Evolutionary conservation across 345 rosid species (phyloP).

Genomic region (Rubroshorea leprosula): DNA sequence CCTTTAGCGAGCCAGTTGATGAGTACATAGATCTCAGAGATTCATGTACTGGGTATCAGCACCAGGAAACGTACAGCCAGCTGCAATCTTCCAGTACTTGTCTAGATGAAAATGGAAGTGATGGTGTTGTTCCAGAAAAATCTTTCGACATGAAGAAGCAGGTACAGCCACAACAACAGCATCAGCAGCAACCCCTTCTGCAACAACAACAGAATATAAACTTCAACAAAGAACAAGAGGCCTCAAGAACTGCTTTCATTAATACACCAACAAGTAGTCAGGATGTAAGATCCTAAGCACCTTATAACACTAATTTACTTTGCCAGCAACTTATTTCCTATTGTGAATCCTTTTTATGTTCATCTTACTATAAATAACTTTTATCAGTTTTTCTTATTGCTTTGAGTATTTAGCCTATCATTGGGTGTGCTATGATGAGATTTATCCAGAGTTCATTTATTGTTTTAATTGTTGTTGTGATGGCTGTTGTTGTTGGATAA

Average conservation of each 20-base stretch:
- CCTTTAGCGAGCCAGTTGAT: constrained; percentile 13
- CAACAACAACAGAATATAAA: constrained; percentile 13
- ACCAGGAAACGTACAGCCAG: constrained; percentile 17
- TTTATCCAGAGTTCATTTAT: not conserved
- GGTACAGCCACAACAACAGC: not conserved
- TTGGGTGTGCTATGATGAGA: not conserved
- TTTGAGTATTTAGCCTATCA: not conserved
- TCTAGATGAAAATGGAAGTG: constrained; percentile 14
- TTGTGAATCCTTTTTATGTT: not conserved
- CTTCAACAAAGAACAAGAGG: constrained; percentile 9
- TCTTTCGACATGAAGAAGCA: constrained; percentile 7
- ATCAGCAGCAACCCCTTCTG: constrained; percentile 1
- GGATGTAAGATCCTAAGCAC: constrained; percentile 20
- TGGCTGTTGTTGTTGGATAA: constrained; percentile 7
- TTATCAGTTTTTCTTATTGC: not conserved
- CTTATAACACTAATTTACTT: not conserved
- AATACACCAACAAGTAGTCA: constrained; percentile 14
- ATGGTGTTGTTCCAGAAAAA: constrained; percentile 19
- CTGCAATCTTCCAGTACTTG: constrained; percentile 2
- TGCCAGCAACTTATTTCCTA: not conserved
- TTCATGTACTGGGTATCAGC: constrained; percentile 13
- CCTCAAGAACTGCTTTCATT: constrained; percentile 14
- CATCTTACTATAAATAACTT: no score
- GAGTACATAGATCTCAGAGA: constrained; percentile 20
- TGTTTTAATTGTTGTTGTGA: constrained; percentile 2